phyloP scores from a whole-genome alignment of 2,329 filamentous ascomycete genomes.

The Alternaria brassicicola region DNA sequence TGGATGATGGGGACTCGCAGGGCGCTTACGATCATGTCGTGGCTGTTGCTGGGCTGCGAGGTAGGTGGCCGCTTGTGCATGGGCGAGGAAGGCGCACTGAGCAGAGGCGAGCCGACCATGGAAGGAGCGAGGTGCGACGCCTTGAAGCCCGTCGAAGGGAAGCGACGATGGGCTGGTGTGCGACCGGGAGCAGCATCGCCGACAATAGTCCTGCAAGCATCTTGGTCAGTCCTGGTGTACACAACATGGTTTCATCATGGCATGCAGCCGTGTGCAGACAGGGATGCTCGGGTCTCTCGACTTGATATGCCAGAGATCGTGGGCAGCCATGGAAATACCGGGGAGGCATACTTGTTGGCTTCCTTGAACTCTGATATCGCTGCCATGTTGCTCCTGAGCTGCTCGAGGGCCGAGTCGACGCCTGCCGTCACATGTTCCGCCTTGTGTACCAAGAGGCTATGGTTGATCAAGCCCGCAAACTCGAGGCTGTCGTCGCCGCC shows the following conservation, averaged over 20 bases:
- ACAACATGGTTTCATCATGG: conserved; percentile 14
- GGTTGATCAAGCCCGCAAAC: conserved; percentile 63
- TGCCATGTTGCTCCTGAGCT: conserved; percentile 64
- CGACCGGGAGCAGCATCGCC: conserved; percentile 41
- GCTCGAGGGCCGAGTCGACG: conserved; percentile 65
- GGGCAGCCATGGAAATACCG: conserved; percentile 34
- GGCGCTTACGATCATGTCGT: conserved; percentile 47
- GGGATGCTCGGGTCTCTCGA: conserved; percentile 20
- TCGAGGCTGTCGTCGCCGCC: conserved; percentile 50
- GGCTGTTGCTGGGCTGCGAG: conserved; percentile 48
- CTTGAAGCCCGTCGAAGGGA: conserved; percentile 46
- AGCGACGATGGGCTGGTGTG: conserved; percentile 45
- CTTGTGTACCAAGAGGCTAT: conserved; percentile 61
- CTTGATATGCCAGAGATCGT: conserved; percentile 25
- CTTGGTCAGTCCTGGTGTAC: conserved; percentile 39
- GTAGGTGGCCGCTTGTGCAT: conserved; percentile 48
- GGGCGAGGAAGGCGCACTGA: conserved; percentile 47
- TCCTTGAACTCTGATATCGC: conserved; percentile 66
- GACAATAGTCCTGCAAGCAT: conserved; percentile 45
- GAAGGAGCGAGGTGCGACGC: conserved; percentile 45
- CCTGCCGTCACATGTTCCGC: conserved; percentile 61
- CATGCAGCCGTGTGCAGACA: conserved; percentile 8
- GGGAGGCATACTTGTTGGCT: conserved; percentile 59
- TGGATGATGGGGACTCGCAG: conserved; percentile 55
- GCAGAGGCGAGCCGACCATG: conserved; percentile 48